A percentile compares a stretch with the other conserved stretches of the same genome.
These are phyloP conservation scores for Saccharomycopsis microspora DNA, from an alignment of 805 yeast genomes.

Conservation along the genomic window DNA sequence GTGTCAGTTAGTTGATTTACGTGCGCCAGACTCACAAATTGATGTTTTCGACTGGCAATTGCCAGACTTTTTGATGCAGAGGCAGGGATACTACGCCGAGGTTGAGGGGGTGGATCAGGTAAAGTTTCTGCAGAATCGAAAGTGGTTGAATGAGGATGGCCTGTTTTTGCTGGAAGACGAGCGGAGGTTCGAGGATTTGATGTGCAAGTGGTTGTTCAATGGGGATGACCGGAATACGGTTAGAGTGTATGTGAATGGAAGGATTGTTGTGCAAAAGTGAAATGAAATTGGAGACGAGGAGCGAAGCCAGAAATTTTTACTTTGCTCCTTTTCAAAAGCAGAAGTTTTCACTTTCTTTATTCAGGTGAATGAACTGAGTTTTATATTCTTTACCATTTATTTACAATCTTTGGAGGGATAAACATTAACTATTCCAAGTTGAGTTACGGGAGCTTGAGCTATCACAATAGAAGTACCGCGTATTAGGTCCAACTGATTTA, in stretches of 20 bases:
- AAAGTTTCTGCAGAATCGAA: background rate
- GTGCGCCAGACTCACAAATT: slow-evolving; percentile 40
- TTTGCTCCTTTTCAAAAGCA: no score
- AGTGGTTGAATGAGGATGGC: slow-evolving; percentile 11
- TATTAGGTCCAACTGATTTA: no score
- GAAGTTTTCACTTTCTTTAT: no score
- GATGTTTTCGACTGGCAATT: slow-evolving; percentile 71
- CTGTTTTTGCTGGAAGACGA: slow-evolving; percentile 21
- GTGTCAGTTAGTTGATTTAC: slow-evolving; percentile 63
- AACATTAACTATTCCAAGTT: no score
- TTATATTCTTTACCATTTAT: no score
- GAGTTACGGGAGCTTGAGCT: no score
- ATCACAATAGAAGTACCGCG: no score
- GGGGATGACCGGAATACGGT: slow-evolving; percentile 89
- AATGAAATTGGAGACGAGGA: no score
- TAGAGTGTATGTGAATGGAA: slow-evolving; percentile 78
- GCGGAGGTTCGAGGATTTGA: slow-evolving; percentile 38
- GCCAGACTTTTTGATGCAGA: slow-evolving; percentile 24
- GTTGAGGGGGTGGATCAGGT: background rate
- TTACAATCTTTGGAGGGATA: no score
- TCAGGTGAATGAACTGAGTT: no score
- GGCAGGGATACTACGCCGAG: slow-evolving; percentile 1
- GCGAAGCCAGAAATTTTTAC: no score
- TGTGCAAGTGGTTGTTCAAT: slow-evolving; percentile 84
- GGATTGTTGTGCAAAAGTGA: slow-evolving; percentile 37